These are phyloP conservation scores for Psilocybe cubensis DNA, from an alignment of 768 basidiomycete species.

Conservation along the genomic window DNA sequence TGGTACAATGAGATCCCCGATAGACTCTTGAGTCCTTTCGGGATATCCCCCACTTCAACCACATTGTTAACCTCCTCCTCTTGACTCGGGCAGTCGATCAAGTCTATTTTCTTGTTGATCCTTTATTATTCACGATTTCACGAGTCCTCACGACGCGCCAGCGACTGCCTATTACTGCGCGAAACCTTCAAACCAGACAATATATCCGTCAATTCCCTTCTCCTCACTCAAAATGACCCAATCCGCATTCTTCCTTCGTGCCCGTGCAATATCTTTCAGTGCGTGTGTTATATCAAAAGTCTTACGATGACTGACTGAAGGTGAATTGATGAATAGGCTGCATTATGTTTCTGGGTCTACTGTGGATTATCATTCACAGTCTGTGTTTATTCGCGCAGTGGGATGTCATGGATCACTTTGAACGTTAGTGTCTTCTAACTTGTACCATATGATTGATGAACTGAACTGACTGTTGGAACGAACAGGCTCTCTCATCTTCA, in stretches of 20 bases:
- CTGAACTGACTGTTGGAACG: background rate
- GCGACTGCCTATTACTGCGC: too few species aligned
- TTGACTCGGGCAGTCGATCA: background rate
- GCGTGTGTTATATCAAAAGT: background rate
- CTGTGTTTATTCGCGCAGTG: conserved; percentile 30
- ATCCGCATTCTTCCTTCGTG: background rate
- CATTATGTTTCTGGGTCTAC: conserved; percentile 27
- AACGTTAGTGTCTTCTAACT: conserved; percentile 24
- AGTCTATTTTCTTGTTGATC: background rate
- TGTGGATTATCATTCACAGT: conserved; percentile 31
- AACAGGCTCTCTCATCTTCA: conserved; percentile 28
- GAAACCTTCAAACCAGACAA: background rate
- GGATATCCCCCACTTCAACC: too few species aligned
- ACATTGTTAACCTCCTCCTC: background rate
- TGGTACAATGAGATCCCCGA: background rate
- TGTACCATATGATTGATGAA: background rate
- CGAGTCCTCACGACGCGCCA: background rate
- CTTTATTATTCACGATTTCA: background rate
- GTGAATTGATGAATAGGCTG: conserved; percentile 19
- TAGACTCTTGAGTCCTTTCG: background rate
- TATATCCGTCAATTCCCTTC: background rate
- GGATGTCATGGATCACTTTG: conserved; percentile 25
- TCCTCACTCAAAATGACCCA: background rate
- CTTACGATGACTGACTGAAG: background rate
- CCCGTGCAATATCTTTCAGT: conserved; percentile 8